Base-by-base conservation (phyloP, 371 early-diverging fungal genomes). In the Mortierella sp. region DNA sequence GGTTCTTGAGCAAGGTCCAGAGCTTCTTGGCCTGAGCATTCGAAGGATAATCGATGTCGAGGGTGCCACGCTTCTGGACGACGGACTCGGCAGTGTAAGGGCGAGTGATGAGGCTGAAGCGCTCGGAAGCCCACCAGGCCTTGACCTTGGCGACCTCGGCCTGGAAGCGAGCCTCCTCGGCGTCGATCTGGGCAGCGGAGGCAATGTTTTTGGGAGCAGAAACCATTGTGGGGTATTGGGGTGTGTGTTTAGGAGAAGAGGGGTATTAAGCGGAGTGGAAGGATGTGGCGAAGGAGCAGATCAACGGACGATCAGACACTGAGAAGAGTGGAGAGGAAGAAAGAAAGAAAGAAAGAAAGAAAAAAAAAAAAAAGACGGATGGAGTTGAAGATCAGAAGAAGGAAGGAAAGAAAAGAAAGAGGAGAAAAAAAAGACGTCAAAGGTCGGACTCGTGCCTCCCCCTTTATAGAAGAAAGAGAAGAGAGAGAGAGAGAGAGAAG, bases 21-120 rank as follows among this genome's bases (percentile, higher is more conserved):
- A 96, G 87, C 88, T 99, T 99, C 83, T 97, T 96, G 62, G 96
- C 98, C 86, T 93, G 93, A 52, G 64, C 72, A 82, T 98, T 88
- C 19, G 98, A 97, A 43, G 94, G 86, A 70, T 95, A 98, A 12
- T 86, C 76, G 25, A 84, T 86, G 43, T 86, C 80, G 67, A 98
- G 73, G 29, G 85, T 91, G 70, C 99, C 98, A 58, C 99, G 91
- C 89, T 97, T 97, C 70, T 91, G 85, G 46, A 93, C 96, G 60
- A 98, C 93, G 72, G 91, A 86, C 75, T 95, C 93, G 67, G 98
- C 98, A 37, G 95, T 86, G 85, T 98, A 97, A 23, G 97, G 97
- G 58, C 99, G 94, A 55, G 89, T 91, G 75, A 94, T 90, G 65
- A 88, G 85, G 52, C 85, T 76, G 91, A 97, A 98, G 50, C 99